Evolutionary conservation across 2,329 filamentous ascomycete species (phyloP).

Genomic region (Hypoxylon rubiginosum): DNA sequence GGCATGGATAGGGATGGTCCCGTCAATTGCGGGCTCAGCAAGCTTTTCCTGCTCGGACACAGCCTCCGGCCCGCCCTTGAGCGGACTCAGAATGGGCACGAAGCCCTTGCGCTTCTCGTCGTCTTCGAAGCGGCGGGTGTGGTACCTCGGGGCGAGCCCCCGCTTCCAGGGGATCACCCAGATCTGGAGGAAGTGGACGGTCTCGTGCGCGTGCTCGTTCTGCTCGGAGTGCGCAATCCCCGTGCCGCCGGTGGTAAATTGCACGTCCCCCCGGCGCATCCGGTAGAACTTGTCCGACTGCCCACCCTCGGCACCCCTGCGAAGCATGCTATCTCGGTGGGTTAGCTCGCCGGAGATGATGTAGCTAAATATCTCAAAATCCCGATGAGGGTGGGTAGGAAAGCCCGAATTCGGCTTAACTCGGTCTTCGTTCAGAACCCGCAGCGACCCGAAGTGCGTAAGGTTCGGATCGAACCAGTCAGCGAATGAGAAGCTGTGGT

Average conservation of each 20-base stretch:
- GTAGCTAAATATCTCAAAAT: conserved; percentile 90
- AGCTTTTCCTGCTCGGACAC: conserved; percentile 72
- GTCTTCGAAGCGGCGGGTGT: conserved; percentile 79
- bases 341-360: conserved; percentile 88
- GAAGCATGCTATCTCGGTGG: conserved; percentile 87
- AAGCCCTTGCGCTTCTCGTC: conserved; percentile 78
- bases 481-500: conserved; percentile 89
- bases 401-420: conserved; percentile 82
- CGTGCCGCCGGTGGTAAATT: conserved; percentile 90
- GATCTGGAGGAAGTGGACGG: conserved; percentile 89
- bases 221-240: conserved; percentile 85
- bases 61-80: conserved; percentile 75
- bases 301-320: conserved; percentile 73
- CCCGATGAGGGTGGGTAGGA: conserved; percentile 85
- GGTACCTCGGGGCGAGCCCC: conserved; percentile 80
- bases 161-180: conserved; percentile 85
- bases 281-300: conserved; percentile 75
- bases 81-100: conserved; percentile 80
- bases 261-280: conserved; percentile 84
- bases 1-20: conserved; percentile 86
- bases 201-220: conserved; percentile 78
- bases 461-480: conserved; percentile 76
- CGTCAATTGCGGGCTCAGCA: conserved; percentile 70
- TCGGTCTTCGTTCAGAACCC: conserved; percentile 91
- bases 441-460: conserved; percentile 79